Conservation (phyloP, 2,329 filamentous ascomycete species). For the Fusarium foetens region DNA sequence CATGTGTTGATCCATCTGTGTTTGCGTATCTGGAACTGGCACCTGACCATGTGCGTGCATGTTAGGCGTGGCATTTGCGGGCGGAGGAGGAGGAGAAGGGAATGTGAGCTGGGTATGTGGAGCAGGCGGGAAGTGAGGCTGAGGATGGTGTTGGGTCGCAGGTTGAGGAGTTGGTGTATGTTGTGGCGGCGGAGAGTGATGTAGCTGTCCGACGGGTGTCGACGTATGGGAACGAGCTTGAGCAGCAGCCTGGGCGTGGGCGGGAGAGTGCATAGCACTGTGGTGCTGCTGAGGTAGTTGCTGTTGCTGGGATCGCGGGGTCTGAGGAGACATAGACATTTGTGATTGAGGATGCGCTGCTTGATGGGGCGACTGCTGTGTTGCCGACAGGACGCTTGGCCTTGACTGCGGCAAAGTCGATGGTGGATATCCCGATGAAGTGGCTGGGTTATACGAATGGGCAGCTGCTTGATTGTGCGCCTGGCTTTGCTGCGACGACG, state of each 20-base stretch:
- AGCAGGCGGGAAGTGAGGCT: slow-evolving; percentile 25
- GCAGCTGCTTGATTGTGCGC: slow-evolving; percentile 27
- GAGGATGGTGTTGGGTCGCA: slow-evolving; percentile 21
- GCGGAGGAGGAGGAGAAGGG: slow-evolving; percentile 18
- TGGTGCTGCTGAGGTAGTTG: slow-evolving; percentile 35
- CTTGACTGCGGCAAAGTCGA: slow-evolving; percentile 44
- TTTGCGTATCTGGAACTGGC: slow-evolving; percentile 31
- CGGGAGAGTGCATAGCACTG: slow-evolving; percentile 38
- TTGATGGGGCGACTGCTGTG: slow-evolving; percentile 45
- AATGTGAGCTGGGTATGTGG: slow-evolving; percentile 37
- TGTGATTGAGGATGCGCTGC: slow-evolving; percentile 43
- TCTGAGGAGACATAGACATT: slow-evolving; percentile 46
- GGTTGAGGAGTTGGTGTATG: slow-evolving; percentile 42
- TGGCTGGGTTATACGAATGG: slow-evolving; percentile 29
- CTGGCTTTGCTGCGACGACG: slow-evolving; percentile 35
- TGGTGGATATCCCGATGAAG: slow-evolving; percentile 42
- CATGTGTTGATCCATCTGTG: slow-evolving; percentile 34
- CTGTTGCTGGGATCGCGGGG: slow-evolving; percentile 39
- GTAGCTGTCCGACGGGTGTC: slow-evolving; percentile 41
- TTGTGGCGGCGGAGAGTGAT: slow-evolving; percentile 39
- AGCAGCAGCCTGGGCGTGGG: slow-evolving; percentile 31
- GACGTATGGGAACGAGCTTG: slow-evolving; percentile 43
- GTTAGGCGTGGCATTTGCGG: slow-evolving; percentile 36
- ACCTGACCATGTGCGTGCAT: slow-evolving; percentile 39
- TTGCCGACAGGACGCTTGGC: slow-evolving; percentile 42